Percentiles rank a stretch among this genome's conserved stretches.
Conservation (phyloP, 768 basidiomycete genomes). For the Panellus pusillus region DNA sequence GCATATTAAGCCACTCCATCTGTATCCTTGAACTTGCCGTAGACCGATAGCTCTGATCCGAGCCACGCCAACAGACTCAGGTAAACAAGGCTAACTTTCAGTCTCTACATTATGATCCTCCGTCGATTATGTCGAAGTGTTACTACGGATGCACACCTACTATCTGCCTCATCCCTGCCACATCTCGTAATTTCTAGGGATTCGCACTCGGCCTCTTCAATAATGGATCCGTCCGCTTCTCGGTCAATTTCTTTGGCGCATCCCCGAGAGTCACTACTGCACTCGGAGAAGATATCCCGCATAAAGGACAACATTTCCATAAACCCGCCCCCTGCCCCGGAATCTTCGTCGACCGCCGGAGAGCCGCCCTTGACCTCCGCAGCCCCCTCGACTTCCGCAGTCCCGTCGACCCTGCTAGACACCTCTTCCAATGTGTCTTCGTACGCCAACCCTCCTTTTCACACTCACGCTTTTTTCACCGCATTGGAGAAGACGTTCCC, state of each 20-base stretch:
- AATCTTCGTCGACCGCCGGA: background rate
- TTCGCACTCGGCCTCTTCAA: constrained; percentile 7
- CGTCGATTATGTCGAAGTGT: constrained; percentile 13
- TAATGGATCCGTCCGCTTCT: constrained; percentile 13
- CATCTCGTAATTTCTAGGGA: constrained; percentile 8
- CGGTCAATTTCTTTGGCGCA: constrained; percentile 18
- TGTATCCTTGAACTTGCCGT: no score
- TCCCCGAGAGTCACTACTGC: constrained; percentile 12
- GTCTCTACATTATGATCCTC: constrained; percentile 13
- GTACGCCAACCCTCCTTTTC: constrained; percentile 73
- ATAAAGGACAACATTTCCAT: background rate
- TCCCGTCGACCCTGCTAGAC: constrained; percentile 16
- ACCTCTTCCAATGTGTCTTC: constrained; percentile 23
- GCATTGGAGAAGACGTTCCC: constrained; percentile 76
- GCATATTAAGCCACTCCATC: background rate
- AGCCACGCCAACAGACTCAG: no score
- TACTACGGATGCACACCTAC: constrained; percentile 9
- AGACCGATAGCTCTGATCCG: no score
- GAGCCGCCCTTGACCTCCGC: constrained; percentile 4
- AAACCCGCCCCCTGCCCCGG: background rate
- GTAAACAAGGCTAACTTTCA: no score
- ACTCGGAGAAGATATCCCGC: constrained; percentile 1
- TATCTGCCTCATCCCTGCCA: constrained; percentile 1
- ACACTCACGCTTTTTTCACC: constrained; percentile 76
- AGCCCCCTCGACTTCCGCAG: constrained; percentile 14